Evolutionary conservation across 495 filamentous ascomycete species (phyloP), one percentile per base, ranked within the genome.

Genomic region (Penicillium pancosmium): DNA sequence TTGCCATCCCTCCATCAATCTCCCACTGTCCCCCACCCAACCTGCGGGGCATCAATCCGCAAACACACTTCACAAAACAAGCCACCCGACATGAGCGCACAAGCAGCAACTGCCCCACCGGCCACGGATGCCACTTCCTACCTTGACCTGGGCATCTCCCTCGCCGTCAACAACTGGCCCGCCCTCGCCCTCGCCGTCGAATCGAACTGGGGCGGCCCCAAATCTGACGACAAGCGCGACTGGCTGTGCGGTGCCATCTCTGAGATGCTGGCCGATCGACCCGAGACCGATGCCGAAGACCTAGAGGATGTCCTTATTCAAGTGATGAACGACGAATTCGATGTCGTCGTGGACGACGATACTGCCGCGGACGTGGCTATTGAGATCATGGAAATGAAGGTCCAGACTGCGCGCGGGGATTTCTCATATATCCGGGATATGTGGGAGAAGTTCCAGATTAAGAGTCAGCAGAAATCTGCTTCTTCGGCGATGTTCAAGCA

Each of bases 291-390:
- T 62, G 78, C 82, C n/a, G 84, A 88, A 46, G 91, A 96, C 63
- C 72, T 98, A 35, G 94, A 98, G 75, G 81, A 85, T 44, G 84
- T 91, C 12, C 77, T 98, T 52, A 74, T 95, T 27, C 89, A 97
- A 63, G 88, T 93, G 19, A 93, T 98, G 89, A 84, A 88, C 60
- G 95, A 97, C 73, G 93, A 98, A 73, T 98, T 97, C 69, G 91
- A 94, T 50, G 88, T 93, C 36, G 86, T 87, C 54, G 82, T 98
- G 15, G 94, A 98, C 65, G 93, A 97, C 74, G 93, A 90, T 61
- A 91, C 85, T 54, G 91, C 87, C 34, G 87, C 80, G 40, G 82
- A 86, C 36, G 83, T 96, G 16, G 91, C 91, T 16, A 80, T 81
- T 56, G 73, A 83, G 73, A 89, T 98, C 44, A 76, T 93, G 74